phyloP scores from a whole-genome alignment of 1,284 basidiomycete species.

The Phlebopus sp. region DNA sequence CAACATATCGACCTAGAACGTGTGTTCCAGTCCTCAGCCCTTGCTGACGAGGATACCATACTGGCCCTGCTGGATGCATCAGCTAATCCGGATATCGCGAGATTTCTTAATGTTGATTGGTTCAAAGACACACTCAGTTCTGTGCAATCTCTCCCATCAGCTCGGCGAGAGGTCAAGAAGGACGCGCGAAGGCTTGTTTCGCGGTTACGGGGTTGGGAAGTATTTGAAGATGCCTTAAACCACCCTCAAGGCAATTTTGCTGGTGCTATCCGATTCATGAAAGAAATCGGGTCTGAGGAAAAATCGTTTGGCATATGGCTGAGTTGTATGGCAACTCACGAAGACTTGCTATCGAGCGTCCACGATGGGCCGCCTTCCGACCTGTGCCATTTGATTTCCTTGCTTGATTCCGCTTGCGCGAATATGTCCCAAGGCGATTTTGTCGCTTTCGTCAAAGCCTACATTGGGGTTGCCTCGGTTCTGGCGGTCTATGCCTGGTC shows the following conservation, averaged over 20 bases:
- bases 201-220: conserved; percentile 57
- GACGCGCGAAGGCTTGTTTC: conserved; percentile 44
- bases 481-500: conserved; percentile 79
- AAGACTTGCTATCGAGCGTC: conserved; percentile 40
- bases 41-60: conserved; percentile 54
- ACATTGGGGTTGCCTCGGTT: conserved; percentile 62
- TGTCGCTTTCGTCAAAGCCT: conserved; percentile 58
- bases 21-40: conserved; percentile 50
- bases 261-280: conserved; percentile 46
- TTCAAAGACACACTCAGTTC: conserved; percentile 43
- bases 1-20: conserved; percentile 49
- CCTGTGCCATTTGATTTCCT: conserved; percentile 13
- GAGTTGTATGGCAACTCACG: conserved; percentile 58
- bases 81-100: conserved; percentile 61
- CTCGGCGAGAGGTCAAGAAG: conserved; percentile 40
- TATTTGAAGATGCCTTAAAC: conserved; percentile 57
- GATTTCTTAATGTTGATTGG: conserved; percentile 35
- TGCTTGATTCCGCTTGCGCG: conserved; percentile 18
- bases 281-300: conserved; percentile 60
- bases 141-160: conserved; percentile 39
- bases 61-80: conserved; percentile 57
- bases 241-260: conserved; percentile 50
- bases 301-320: conserved; percentile 69
- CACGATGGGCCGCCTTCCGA: conserved; percentile 10
- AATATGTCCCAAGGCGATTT: conserved; percentile 55